These are phyloP conservation scores for Colletotrichum noveboracense DNA, from an alignment of 2,329 filamentous ascomycete species.

Conservation along the genomic window DNA sequence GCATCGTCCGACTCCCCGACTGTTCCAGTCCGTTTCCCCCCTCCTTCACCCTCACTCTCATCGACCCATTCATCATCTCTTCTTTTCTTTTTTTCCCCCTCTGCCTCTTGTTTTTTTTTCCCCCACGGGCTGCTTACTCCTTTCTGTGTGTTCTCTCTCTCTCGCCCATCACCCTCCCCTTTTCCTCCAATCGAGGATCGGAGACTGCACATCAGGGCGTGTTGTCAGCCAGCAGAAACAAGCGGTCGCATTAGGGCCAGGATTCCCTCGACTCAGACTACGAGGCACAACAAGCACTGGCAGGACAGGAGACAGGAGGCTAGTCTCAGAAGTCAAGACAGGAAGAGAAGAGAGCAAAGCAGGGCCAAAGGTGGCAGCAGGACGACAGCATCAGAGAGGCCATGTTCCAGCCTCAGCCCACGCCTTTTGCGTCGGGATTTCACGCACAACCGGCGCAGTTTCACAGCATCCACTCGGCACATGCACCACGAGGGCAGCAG, in stretches of 20 bases:
- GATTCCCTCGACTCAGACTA: background rate
- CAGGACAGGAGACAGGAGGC: background rate
- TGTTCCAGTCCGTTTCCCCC: background rate
- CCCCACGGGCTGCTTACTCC: background rate
- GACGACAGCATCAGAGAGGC: constrained; percentile 19
- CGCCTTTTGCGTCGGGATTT: constrained; percentile 50
- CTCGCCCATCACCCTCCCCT: background rate
- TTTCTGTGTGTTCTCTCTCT: background rate
- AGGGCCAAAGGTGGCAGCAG: background rate
- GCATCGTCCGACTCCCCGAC: background rate
- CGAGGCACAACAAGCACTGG: background rate
- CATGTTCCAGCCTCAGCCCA: constrained; percentile 63
- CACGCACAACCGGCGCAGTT: constrained; percentile 26
- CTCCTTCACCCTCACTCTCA: background rate
- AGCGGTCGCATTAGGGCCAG: too few species aligned
- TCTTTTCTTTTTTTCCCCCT: background rate
- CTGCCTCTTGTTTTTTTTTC: background rate
- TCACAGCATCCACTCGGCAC: background rate
- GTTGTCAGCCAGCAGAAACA: background rate
- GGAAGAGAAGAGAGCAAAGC: background rate
- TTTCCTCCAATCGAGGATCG: background rate
- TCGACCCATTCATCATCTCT: background rate
- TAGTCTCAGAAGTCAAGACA: background rate
- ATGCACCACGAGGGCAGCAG: background rate
- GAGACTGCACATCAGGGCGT: background rate